These are phyloP conservation scores for Fusarium proliferatum DNA, from an alignment of 2,329 filamentous ascomycete species.

Conservation along the genomic window DNA sequence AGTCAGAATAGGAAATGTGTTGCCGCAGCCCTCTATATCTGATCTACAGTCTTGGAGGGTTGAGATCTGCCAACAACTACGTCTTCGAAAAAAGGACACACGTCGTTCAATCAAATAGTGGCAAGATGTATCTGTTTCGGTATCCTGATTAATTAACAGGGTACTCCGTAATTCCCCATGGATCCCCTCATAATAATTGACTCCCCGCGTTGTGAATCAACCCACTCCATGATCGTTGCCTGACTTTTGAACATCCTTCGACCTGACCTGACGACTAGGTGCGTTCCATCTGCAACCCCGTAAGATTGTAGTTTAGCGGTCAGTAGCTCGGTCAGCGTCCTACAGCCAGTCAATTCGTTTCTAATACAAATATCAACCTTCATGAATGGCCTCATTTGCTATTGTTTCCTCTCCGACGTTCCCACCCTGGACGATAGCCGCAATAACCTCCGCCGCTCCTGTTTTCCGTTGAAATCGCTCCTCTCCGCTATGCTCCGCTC, in stretches of 20 bases:
- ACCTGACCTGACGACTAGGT: constrained; percentile 24
- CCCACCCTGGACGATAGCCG: not conserved
- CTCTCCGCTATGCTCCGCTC: constrained; percentile 33
- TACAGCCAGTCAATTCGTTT: constrained; percentile 24
- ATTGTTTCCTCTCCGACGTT: not conserved
- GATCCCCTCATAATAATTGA: constrained; percentile 8
- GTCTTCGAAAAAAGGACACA: not conserved
- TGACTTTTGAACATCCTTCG: constrained; percentile 25
- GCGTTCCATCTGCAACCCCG: constrained; percentile 1
- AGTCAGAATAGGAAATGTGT: constrained; percentile 10
- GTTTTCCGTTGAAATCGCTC: constrained; percentile 18
- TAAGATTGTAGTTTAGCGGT: constrained; percentile 22
- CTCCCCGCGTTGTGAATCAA: constrained; percentile 31
- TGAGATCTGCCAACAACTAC: constrained; percentile 34
- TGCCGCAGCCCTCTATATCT: constrained; percentile 25
- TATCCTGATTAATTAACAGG: constrained; percentile 8
- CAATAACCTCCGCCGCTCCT: constrained; percentile 13
- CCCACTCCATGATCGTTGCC: constrained; percentile 28
- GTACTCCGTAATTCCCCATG: constrained; percentile 19
- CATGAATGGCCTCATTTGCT: constrained; percentile 33
- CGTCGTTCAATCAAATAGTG: constrained; percentile 4
- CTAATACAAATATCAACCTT: not conserved
- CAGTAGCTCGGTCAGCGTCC: constrained; percentile 5
- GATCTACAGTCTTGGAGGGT: constrained; percentile 35
- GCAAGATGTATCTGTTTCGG: constrained; percentile 6